A percentile compares a stretch with the other conserved stretches of the same genome.
Evolutionary conservation across 2,329 filamentous ascomycete genomes (phyloP).

Genomic region (Seiridium cupressi): DNA sequence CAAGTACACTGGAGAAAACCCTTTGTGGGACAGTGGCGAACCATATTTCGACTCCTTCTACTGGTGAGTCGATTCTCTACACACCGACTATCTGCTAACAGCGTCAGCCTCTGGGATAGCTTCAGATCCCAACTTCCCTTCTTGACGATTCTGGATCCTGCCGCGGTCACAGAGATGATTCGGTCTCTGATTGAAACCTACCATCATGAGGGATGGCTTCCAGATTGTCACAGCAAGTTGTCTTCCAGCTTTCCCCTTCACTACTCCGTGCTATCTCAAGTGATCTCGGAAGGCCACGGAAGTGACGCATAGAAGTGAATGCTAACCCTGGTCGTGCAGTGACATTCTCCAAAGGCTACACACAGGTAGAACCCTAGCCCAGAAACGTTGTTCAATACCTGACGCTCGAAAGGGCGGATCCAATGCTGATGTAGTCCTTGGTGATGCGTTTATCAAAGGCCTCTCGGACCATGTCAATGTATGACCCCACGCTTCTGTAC

Average conservation of each 20-base stretch:
- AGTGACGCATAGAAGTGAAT: no score
- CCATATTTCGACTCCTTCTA: constrained; percentile 78
- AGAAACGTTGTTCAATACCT: neutral
- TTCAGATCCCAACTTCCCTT: constrained; percentile 69
- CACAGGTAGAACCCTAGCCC: constrained; percentile 42
- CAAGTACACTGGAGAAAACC: constrained; percentile 68
- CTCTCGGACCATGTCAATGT: constrained; percentile 55
- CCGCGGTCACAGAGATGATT: constrained; percentile 63
- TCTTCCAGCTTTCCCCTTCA: no score
- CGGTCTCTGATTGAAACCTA: constrained; percentile 72
- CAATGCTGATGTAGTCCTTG: constrained; percentile 69
- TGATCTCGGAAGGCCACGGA: no score
- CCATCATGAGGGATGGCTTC: constrained; percentile 66
- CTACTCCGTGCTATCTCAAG: no score
- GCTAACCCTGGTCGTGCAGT: constrained; percentile 26
- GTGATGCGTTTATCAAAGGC: constrained; percentile 67
- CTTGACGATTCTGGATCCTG: constrained; percentile 65
- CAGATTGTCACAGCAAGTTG: constrained; percentile 60
- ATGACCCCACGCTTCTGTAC: constrained; percentile 6
- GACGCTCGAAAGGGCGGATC: constrained; percentile 60
- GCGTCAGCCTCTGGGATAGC: constrained; percentile 62
- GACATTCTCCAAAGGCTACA: constrained; percentile 72
- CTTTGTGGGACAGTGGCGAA: constrained; percentile 62
- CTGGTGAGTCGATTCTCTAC: constrained; percentile 40
- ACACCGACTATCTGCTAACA: constrained; percentile 9